Evolutionary conservation across 495 filamentous ascomycete genomes (phyloP), one percentile per base, ranked within the genome.

Genomic region (Letharia columbiana): DNA sequence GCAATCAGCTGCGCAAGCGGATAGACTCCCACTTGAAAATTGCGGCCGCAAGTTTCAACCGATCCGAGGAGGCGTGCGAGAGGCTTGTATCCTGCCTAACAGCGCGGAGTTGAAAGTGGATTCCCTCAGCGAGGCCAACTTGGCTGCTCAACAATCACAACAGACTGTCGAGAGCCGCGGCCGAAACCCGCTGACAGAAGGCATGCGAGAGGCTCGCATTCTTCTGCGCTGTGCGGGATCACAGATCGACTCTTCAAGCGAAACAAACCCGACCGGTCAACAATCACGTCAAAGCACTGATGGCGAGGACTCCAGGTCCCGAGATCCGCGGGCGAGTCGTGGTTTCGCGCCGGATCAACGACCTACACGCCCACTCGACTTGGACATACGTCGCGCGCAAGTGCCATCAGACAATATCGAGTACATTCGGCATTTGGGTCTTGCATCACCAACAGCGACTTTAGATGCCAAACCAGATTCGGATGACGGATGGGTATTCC

Each of bases 401-500:
- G 78, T 84, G 44, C 85, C 89, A 5, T 79, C 78, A 23, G 87
- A 92, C 42, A 92, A 91, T 70, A 83, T 91, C 68, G 78, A 87
- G 18, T 91, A 91, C 72, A 86, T 91, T 63, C 82, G 84, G 33
- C 88, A 89, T 74, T 77, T 92, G 7, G 86, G 87, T 18, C 74
- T 89, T 33, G 82, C 83, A 0, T 80, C 81, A 47, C 82, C 81
- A 18, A 15, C 40, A 35, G 60, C 67, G 66, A 67, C 66, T 60
- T 20, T 69, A 60, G 15, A 69, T 66, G 31, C 63, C 78, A 42
- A 54, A 35, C 4, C 47, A 50, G 41, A 68, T 17, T 17, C 54
- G 70, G 69, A 72, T 61, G 79, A 87, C 66, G 87, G 87, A 20
- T 93, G 89, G 89, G 83, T 92, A 17, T 91, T 90, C 70, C 80